Percentiles rank a stretch among this genome's conserved stretches.
phyloP scores from a whole-genome alignment of 106 monocot genomes.

The Allium fistulosum region DNA sequence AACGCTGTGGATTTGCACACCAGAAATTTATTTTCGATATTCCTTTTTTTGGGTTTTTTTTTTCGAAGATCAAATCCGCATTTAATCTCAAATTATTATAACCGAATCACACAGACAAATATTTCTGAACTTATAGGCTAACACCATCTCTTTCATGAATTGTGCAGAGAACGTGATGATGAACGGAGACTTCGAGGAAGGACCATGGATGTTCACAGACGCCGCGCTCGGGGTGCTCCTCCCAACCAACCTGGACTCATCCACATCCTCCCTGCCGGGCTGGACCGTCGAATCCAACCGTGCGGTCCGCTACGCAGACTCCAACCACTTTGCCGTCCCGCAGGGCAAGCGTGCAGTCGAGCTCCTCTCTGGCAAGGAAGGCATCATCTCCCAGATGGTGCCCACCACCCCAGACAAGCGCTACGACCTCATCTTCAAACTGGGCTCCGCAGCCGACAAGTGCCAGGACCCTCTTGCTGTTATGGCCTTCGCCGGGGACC shows the following conservation, averaged over 20 bases:
- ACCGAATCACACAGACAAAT: no score
- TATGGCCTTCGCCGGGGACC: conserved; percentile 91
- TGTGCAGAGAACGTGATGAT: conserved; percentile 45
- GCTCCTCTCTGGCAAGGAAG: conserved; percentile 93
- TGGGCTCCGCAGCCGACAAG: conserved; percentile 66
- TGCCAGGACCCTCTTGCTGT: conserved; percentile 82
- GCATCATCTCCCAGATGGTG: conserved; percentile 94
- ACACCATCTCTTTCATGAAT: no score
- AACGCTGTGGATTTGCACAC: no score
- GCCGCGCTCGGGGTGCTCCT: conserved; percentile 67
- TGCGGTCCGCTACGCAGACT: conserved; percentile 83
- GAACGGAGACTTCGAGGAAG: conserved; percentile 71
- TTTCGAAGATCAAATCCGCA: no score
- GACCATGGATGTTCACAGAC: conserved; percentile 63
- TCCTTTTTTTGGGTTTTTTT: no score
- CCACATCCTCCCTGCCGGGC: conserved; percentile 63
- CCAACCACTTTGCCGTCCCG: conserved; percentile 71
- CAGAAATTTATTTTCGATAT: no score
- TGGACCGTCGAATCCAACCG: conserved; percentile 95
- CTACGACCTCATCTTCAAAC: conserved; percentile 63
- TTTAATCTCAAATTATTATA: no score
- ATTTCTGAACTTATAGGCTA: no score
- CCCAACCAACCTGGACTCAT: conserved; percentile 80
- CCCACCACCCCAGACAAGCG: conserved; percentile 59
- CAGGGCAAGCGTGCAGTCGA: conserved; percentile 86